phyloP scores from a whole-genome alignment of 768 basidiomycete species.

The Suillus subluteus region DNA sequence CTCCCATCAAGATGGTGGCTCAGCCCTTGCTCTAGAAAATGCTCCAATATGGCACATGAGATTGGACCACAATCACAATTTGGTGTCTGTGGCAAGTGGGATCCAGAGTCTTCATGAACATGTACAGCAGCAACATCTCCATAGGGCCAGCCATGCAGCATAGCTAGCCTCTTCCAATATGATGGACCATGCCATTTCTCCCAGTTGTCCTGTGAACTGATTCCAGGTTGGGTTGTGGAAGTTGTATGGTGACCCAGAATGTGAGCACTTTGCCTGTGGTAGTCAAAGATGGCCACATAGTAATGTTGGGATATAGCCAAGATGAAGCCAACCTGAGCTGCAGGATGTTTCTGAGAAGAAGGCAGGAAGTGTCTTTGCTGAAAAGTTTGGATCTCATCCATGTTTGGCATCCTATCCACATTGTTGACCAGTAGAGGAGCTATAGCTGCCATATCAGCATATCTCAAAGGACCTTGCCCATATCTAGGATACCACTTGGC shows the following conservation, averaged over 20 bases:
- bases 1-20: not conserved
- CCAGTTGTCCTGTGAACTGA: not conserved
- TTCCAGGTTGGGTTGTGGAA: not conserved
- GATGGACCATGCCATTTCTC: not conserved
- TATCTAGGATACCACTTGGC: not conserved
- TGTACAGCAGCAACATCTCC: not conserved
- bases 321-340: not conserved
- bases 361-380: not conserved
- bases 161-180: not conserved
- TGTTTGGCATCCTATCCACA: not conserved
- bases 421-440: not conserved
- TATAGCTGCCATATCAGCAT: not conserved
- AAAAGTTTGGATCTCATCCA: not conserved
- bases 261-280: not conserved
- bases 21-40: not conserved
- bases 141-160: not conserved
- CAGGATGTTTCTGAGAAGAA: not conserved
- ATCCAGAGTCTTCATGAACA: not conserved
- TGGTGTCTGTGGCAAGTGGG: not conserved
- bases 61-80: conserved; percentile 17
- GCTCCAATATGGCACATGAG: conserved; percentile 9
- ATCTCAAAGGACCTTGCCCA: not conserved
- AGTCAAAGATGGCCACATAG: not conserved
- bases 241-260: not conserved
- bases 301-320: not conserved